phyloP scores from a whole-genome alignment of 2,329 filamentous ascomycete species.

The Fusarium sulawesiense region DNA sequence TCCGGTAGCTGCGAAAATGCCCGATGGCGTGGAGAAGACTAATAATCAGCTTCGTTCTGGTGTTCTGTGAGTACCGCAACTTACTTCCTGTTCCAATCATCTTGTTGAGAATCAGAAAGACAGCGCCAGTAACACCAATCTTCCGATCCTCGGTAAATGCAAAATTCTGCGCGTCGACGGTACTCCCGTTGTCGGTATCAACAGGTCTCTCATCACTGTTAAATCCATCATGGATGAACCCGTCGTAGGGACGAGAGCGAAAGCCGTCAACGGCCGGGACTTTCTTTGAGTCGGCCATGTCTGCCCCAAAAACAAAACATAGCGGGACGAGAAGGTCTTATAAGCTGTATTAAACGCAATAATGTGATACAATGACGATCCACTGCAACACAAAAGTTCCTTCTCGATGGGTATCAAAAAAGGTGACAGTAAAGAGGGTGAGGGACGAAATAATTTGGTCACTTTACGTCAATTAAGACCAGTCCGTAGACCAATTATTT shows the following conservation, averaged over 20 bases:
- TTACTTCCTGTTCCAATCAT: conserved; percentile 69
- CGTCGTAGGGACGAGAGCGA: not conserved
- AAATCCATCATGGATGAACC: not conserved
- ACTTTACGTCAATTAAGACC: rapidly evolving
- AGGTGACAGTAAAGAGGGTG: not conserved
- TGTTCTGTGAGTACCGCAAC: conserved; percentile 20
- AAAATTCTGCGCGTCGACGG: conserved; percentile 56
- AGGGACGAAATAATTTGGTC: not conserved
- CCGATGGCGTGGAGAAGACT: conserved; percentile 67
- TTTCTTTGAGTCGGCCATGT: conserved; percentile 32
- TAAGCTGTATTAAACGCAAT: not conserved
- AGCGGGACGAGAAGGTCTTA: not conserved
- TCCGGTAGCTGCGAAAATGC: conserved; percentile 63
- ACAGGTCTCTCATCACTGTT: conserved; percentile 36
- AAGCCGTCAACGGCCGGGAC: conserved; percentile 17
- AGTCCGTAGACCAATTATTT: not conserved
- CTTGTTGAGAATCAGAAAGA: conserved; percentile 67
- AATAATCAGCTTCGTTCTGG: not conserved
- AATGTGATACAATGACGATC: not conserved
- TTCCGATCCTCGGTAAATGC: conserved; percentile 57
- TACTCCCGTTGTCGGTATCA: conserved; percentile 40
- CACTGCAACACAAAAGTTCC: not conserved
- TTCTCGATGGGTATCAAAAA: not conserved
- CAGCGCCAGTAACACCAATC: conserved; percentile 64
- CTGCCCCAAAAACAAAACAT: not conserved